Conservation (phyloP, 1,284 basidiomycete species). For the Vanrija humicola region DNA sequence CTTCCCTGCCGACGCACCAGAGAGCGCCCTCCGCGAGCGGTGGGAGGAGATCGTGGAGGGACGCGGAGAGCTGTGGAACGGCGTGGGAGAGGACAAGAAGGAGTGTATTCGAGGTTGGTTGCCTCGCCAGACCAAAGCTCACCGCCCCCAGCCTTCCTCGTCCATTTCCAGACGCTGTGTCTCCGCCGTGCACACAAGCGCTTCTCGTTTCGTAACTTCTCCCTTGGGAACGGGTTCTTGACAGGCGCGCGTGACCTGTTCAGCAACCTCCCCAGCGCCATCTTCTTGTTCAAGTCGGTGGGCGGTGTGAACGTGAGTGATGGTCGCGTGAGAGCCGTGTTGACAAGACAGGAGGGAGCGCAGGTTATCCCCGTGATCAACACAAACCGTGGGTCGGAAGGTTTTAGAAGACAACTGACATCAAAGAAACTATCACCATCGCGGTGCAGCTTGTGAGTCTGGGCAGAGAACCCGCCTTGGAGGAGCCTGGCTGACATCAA, state of each 20-base stretch:
- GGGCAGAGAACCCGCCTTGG: background rate
- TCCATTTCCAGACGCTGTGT: slow-evolving; percentile 83
- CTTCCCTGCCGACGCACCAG: slow-evolving; percentile 63
- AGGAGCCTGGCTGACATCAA: background rate
- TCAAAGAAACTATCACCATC: slow-evolving; percentile 74
- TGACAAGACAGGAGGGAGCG: slow-evolving; percentile 23
- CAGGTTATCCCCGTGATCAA: slow-evolving; percentile 78
- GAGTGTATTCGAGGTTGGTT: slow-evolving; percentile 55
- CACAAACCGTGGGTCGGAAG: slow-evolving; percentile 64
- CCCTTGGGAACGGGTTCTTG: slow-evolving; percentile 84
- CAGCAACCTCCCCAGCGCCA: slow-evolving; percentile 83
- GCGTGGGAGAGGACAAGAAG: slow-evolving; percentile 86
- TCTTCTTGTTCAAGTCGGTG: slow-evolving; percentile 91
- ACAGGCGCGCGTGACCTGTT: slow-evolving; percentile 82
- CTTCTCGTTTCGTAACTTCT: slow-evolving; percentile 70
- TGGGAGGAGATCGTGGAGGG: slow-evolving; percentile 95
- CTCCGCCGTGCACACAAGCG: slow-evolving; percentile 84
- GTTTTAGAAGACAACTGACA: background rate
- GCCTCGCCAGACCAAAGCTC: background rate
- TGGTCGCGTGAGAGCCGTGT: background rate
- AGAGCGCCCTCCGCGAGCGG: slow-evolving; percentile 75
- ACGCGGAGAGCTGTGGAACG: slow-evolving; percentile 73
- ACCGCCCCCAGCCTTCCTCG: slow-evolving; percentile 65
- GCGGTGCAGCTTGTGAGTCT: slow-evolving; percentile 80
- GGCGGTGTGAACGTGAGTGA: slow-evolving; percentile 57